Conservation (phyloP, 495 filamentous ascomycete genomes). For the Xylaria longipes region DNA sequence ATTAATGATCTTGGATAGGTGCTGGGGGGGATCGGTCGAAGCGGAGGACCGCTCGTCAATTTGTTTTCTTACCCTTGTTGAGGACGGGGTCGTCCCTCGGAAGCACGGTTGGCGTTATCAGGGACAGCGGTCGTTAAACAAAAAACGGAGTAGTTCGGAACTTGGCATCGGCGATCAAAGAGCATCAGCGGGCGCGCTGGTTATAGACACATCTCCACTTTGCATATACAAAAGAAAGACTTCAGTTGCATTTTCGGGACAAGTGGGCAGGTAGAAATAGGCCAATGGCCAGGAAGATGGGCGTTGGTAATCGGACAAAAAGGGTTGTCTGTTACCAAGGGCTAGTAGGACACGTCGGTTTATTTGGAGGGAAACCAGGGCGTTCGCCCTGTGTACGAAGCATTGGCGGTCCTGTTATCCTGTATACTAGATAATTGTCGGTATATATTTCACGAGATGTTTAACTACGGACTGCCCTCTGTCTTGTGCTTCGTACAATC, state of each 20-base stretch:
- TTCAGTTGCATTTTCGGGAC: constrained; percentile 23
- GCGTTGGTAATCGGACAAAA: constrained; percentile 11
- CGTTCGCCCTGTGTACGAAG: not conserved
- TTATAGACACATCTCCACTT: constrained; percentile 45
- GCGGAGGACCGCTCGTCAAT: constrained; percentile 30
- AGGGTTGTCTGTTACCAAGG: constrained; percentile 11
- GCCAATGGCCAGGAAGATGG: constrained; percentile 6
- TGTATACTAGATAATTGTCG: constrained; percentile 13
- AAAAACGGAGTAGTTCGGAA: constrained; percentile 10
- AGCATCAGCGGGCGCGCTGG: constrained; percentile 36
- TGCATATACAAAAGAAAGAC: constrained; percentile 39
- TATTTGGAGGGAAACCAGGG: not conserved
- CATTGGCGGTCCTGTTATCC: not conserved
- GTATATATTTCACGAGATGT: not conserved
- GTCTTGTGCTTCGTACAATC: not conserved
- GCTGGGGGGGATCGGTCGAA: constrained; percentile 34
- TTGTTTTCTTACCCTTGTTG: constrained; percentile 14
- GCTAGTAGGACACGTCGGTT: constrained; percentile 4
- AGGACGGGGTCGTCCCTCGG: constrained; percentile 20
- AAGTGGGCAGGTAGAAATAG: constrained; percentile 5
- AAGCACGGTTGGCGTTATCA: constrained; percentile 33
- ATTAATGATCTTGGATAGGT: constrained; percentile 29
- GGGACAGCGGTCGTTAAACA: constrained; percentile 1
- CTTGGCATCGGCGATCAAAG: constrained; percentile 30
- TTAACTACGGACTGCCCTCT: not conserved